Percentiles rank a stretch among this genome's conserved stretches.
These are phyloP conservation scores for Calocera viscosa DNA, from an alignment of 768 basidiomycete species.

Conservation along the genomic window DNA sequence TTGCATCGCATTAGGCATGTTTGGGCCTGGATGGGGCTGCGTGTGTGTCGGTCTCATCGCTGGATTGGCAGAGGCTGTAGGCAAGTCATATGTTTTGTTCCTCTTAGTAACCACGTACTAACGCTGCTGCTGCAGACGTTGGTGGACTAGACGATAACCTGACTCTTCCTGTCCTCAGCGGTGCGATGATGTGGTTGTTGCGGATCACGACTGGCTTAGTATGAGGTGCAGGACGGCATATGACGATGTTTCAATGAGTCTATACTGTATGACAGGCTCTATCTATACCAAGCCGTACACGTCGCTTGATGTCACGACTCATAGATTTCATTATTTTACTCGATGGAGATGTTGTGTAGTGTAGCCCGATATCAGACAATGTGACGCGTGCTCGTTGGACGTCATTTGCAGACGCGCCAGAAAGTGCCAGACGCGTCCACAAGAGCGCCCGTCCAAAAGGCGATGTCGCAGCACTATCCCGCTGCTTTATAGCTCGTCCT, in stretches of 20 bases:
- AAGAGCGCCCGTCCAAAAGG: not conserved
- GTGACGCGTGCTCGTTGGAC: too few relatives aligned
- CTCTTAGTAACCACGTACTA: not conserved
- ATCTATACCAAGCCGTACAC: constrained; percentile 3
- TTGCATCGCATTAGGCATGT: not conserved
- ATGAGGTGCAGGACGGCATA: not conserved
- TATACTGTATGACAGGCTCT: not conserved
- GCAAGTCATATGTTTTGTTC: not conserved
- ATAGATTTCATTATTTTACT: not conserved
- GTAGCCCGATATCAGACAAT: too few relatives aligned
- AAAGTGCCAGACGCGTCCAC: constrained; percentile 1
- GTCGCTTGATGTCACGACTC: not conserved
- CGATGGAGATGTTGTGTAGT: too few relatives aligned
- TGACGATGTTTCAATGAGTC: not conserved
- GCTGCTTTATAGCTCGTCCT: not conserved
- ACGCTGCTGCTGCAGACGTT: constrained; percentile 42
- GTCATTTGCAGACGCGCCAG: not conserved
- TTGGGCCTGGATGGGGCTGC: not conserved
- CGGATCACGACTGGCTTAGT: not conserved
- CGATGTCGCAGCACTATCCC: not conserved
- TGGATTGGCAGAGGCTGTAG: constrained; percentile 1
- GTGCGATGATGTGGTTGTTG: constrained; percentile 45
- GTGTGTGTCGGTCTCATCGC: not conserved
- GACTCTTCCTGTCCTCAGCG: constrained; percentile 77
- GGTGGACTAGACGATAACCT: constrained; percentile 81